phyloP scores from a whole-genome alignment of 306 rosid genomes.

The Leucaena leucocephala region DNA sequence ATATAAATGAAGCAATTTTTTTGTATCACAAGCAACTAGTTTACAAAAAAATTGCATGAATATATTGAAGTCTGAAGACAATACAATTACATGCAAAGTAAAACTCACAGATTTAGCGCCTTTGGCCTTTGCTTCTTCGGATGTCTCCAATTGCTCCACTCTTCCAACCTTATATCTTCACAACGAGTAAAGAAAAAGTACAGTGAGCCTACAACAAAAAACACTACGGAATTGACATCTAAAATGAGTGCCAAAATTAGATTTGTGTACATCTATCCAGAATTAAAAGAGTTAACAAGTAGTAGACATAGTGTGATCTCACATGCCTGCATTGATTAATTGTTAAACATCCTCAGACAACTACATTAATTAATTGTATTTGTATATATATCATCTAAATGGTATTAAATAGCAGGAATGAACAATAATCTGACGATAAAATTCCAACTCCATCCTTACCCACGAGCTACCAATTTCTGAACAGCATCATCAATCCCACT shows the following conservation, averaged over 20 bases:
- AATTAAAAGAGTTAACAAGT: neutral
- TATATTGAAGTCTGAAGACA: conserved; percentile 4
- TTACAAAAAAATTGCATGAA: conserved; percentile 10
- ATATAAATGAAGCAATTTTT: neutral
- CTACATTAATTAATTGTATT: neutral
- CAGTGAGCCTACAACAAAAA: conserved; percentile 22
- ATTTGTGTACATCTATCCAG: conserved; percentile 8
- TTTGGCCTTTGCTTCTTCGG: conserved; percentile 79
- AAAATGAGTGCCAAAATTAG: conserved; percentile 20
- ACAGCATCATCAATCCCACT: conserved; percentile 98
- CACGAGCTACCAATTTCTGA: conserved; percentile 89
- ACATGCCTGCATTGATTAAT: neutral
- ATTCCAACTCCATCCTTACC: conserved; percentile 62
- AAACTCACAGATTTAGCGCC: conserved; percentile 86
- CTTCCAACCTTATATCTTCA: conserved; percentile 94
- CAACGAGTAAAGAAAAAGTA: conserved; percentile 37
- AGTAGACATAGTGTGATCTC: neutral
- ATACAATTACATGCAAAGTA: conserved; percentile 28
- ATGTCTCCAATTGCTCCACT: conserved; percentile 90
- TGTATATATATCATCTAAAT: neutral
- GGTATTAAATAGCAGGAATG: neutral
- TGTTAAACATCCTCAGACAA: neutral
- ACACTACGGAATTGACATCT: conserved; percentile 14
- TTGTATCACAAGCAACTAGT: conserved; percentile 24
- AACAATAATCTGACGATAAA: conserved; percentile 6